Evolutionary conservation across 345 rosid genomes (phyloP), one percentile per base, ranked within the genome.

Genomic region (Citrus sp.): DNA sequence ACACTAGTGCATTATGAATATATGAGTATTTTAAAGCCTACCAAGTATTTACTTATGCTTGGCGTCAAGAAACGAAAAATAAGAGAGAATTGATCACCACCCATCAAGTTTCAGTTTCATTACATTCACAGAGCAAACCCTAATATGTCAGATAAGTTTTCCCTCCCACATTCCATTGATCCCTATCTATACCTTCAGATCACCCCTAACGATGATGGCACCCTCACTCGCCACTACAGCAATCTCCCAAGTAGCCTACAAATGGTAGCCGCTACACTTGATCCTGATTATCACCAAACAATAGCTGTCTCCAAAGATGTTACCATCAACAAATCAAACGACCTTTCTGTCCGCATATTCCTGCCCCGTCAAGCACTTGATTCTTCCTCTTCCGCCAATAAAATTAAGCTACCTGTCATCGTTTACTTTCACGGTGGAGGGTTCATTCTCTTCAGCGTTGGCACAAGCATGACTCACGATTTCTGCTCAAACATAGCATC

Each of bases 361-460:
- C 56, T 85, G 1, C 84, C 89, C 40, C 64, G 81, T 22, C 19
- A 72, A 30, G 21, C 74, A 14, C 68, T 73, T 4, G 58, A 59
- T 58, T 46, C 18, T 46, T 13, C 51, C 51, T 9, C 56, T 21
- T 27, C 82, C 6, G 25, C 7, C 14, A 46, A 46, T 46, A 24
- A 22, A 38, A 49, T 25, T 9, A 88, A 86, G 61, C 82, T 93
- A 14, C 97, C 98, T 21, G 82, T 92, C 78, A 21, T 92, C 1
- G 80, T 92, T 30, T 88, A 84, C 72, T 88, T 75, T 84, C 95
- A 90, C 58, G 94, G 90, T 8, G 93, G 94, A 14, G 94, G 92
- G 2, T 92, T 92, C 85, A n/a, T 90, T 63, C 7, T 76, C 25
- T 9, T 72, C 67, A 85, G 85, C 73, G 85, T 88, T 2, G 87